A percentile compares a stretch with the other conserved stretches of the same genome.
phyloP scores from a whole-genome alignment of 495 filamentous ascomycete genomes.

The Zalerion maritima region DNA sequence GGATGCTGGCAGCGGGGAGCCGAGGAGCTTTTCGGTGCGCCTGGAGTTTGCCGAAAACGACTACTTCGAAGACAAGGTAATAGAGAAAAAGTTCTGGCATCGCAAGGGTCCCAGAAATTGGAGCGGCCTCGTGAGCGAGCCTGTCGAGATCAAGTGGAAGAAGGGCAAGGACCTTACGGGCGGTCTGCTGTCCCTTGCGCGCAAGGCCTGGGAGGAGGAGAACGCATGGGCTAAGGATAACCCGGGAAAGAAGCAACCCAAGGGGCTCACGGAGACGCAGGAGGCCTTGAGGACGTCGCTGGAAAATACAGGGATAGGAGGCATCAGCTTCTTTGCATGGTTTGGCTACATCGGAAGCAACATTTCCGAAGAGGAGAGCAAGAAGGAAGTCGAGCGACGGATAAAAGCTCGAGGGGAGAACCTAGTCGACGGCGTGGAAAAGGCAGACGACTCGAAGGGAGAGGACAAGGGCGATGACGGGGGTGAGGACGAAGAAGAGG shows the following conservation, averaged over 20 bases:
- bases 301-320: conserved; percentile 39
- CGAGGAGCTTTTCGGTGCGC: conserved; percentile 46
- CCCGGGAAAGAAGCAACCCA: not conserved
- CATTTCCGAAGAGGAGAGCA: conserved; percentile 55
- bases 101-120: conserved; percentile 50
- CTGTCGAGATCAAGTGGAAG: conserved; percentile 82
- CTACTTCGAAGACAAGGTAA: conserved; percentile 53
- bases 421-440: conserved; percentile 39
- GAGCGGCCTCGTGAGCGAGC: conserved; percentile 65
- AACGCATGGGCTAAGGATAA: conserved; percentile 25
- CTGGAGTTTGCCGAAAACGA: conserved; percentile 55
- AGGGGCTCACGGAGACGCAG: conserved; percentile 29
- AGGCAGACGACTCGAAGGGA: conserved; percentile 32
- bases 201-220: conserved; percentile 53
- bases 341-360: conserved; percentile 60
- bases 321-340: conserved; percentile 70
- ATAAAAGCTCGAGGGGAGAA: too few relatives aligned
- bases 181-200: conserved; percentile 58
- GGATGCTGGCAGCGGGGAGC: conserved; percentile 40
- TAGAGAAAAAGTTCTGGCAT: conserved; percentile 86
- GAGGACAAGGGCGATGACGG: conserved; percentile 40
- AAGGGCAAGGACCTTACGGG: conserved; percentile 66
- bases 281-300: conserved; percentile 38
- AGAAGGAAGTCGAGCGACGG: conserved; percentile 41
- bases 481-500: conserved; percentile 36